These are phyloP conservation scores for Trebouxia sp. DNA, from an alignment of 139 green algal species.

Conservation along the genomic window DNA sequence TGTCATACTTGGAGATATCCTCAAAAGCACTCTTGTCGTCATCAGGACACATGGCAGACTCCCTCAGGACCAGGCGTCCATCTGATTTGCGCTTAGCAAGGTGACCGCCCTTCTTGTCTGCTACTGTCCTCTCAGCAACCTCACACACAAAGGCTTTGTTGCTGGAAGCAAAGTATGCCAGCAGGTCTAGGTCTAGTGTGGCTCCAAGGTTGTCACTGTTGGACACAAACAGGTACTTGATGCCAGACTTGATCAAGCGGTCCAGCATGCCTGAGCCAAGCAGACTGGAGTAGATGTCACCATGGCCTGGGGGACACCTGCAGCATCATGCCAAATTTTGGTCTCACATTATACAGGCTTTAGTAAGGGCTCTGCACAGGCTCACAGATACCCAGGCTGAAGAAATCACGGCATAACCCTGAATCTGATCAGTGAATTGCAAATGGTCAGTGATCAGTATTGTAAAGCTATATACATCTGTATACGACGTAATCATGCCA, in stretches of 20 bases:
- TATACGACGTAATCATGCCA: too few relatives aligned
- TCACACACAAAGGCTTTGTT: constrained; percentile 88
- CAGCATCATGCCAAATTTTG: not conserved
- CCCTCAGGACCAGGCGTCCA: constrained; percentile 79
- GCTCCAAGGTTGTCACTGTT: constrained; percentile 94
- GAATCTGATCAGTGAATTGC: too few relatives aligned
- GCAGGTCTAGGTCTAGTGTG: constrained; percentile 84
- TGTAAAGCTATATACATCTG: too few relatives aligned
- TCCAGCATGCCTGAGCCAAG: constrained; percentile 89
- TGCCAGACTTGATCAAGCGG: constrained; percentile 65
- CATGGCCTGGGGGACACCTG: constrained; percentile 89
- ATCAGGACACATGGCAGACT: constrained; percentile 85
- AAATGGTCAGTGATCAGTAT: too few relatives aligned
- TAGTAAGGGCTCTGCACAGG: too few relatives aligned
- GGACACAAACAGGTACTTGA: constrained; percentile 71
- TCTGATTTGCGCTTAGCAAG: constrained; percentile 70
- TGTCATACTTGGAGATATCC: constrained; percentile 71
- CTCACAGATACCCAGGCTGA: too few relatives aligned
- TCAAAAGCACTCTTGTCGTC: constrained; percentile 87
- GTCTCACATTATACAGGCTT: too few relatives aligned
- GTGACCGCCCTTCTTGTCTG: constrained; percentile 95
- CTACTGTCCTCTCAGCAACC: constrained; percentile 82
- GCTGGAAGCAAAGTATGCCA: constrained; percentile 78
- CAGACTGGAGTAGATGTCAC: constrained; percentile 93
- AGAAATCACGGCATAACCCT: too few relatives aligned